A percentile compares a stretch with the other conserved stretches of the same genome.
These are phyloP conservation scores for Leucaena leucocephala DNA, from an alignment of 306 rosid species.

Conservation along the genomic window DNA sequence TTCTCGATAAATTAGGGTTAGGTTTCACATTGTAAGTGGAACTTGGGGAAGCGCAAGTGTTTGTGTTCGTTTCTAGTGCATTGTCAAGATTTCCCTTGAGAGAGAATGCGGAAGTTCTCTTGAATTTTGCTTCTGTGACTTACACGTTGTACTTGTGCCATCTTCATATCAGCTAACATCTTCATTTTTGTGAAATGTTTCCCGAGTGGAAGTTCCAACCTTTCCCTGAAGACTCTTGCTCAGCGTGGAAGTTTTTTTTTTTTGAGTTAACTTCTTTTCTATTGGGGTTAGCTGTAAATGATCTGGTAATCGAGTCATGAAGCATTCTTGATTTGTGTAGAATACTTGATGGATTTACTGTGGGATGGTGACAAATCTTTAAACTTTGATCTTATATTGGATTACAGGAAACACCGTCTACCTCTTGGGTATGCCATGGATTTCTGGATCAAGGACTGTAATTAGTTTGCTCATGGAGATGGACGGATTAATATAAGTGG, in stretches of 20 bases:
- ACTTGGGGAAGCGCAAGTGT: background rate
- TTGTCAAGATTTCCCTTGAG: background rate
- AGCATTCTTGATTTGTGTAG: slow-evolving; percentile 8
- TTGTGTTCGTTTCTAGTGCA: background rate
- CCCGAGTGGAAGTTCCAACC: background rate
- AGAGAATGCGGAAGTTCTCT: background rate
- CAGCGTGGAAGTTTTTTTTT: background rate
- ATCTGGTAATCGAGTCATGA: slow-evolving; percentile 2
- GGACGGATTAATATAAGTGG: background rate
- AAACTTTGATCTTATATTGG: background rate
- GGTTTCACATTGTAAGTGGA: background rate
- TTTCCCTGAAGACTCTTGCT: background rate
- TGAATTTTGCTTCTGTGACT: background rate
- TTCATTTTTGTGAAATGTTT: background rate
- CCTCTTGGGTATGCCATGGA: background rate
- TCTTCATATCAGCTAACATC: background rate
- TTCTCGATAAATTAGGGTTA: slow-evolving; percentile 33
- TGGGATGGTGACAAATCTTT: background rate
- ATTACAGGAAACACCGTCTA: background rate
- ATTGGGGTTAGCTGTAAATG: background rate
- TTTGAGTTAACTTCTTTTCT: background rate
- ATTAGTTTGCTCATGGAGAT: slow-evolving; percentile 6
- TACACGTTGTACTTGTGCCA: background rate
- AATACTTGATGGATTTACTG: background rate
- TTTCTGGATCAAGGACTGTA: background rate